Evolutionary conservation across 768 basidiomycete genomes (phyloP), one percentile per base, ranked within the genome.

Genomic region (Lactarius pseudohatsudake): DNA sequence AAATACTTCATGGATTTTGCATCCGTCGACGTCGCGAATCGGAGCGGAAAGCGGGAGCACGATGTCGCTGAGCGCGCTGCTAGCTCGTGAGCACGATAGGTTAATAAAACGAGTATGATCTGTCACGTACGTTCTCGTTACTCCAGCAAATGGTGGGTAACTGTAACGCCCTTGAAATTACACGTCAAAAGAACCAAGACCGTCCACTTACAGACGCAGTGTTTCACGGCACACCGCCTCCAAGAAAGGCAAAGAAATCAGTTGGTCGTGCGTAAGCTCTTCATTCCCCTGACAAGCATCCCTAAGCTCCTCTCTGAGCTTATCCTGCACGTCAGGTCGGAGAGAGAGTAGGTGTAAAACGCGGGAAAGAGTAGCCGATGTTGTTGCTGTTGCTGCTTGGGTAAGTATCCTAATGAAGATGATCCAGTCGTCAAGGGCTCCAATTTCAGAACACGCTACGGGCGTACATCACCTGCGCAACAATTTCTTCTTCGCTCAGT

Each of bases 141-240:
- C 57, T 2, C 30, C 22, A 22, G 56, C 1, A 28, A 20, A 8
- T 6, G 56, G 28, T 5, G 62, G 62, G 9, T 64, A 64, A 5
- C 62, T 64, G 47, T 26, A 50, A 50, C 50, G 16, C 16, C 18
- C 5, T 18, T 11, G n/a, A 13, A 34, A 28, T 40, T 20, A 16
- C 8, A 9, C 9, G 38, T 36, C 5, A 9, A 32, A 26, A 4
- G 16, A 54, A 20, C 55, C 8, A 57, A 22, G 38, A 40, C 30
- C 1, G 2, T 16, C 16, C n/a, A 28, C 54, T 43, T 15, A 47
- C 62, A 64, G 62, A 5, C 62, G 34, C 22, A 64, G 55, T 3
- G 62, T 64, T 56, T 64, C 62, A 22, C 62, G 53, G 11, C 32
- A 34, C 15, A 64, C 41, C n/a, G 62, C 62, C n/a, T 64, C 62